A percentile compares a stretch with the other conserved stretches of the same genome.
phyloP scores from a whole-genome alignment of 2,329 filamentous ascomycete species.

The Trichoderma oligosporum region DNA sequence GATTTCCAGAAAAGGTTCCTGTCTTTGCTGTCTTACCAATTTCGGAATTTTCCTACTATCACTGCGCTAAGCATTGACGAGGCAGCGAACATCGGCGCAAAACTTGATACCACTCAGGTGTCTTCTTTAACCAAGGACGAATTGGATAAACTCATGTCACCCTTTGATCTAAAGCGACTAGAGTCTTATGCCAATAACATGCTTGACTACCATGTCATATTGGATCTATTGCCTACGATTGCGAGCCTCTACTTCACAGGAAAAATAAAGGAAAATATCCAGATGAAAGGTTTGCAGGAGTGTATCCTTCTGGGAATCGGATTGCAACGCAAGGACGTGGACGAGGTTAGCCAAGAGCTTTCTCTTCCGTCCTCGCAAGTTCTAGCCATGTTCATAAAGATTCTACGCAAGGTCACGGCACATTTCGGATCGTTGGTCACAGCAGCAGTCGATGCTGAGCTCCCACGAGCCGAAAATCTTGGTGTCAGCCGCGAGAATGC shows the following conservation, averaged over 20 bases:
- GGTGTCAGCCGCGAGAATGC: conserved; percentile 59
- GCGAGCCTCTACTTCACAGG: conserved; percentile 82
- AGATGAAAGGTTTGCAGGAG: conserved; percentile 77
- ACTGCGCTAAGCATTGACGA: conserved; percentile 85
- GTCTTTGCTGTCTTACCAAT: conserved; percentile 85
- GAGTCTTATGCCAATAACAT: conserved; percentile 96
- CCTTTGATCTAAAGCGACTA: conserved; percentile 90
- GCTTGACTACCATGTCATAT: conserved; percentile 94
- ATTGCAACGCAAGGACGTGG: conserved; percentile 83
- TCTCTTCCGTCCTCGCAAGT: conserved; percentile 71
- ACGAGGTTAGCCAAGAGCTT: conserved; percentile 74
- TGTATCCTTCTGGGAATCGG: conserved; percentile 87
- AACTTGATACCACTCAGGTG: conserved; percentile 52
- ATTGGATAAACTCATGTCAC: conserved; percentile 74
- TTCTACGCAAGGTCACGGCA: conserved; percentile 78
- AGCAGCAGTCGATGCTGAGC: conserved; percentile 63
- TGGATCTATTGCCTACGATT: conserved; percentile 84
- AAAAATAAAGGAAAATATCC: conserved; percentile 62
- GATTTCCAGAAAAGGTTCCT: conserved; percentile 97
- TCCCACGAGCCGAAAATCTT: conserved; percentile 56
- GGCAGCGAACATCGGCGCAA: conserved; percentile 70
- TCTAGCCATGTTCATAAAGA: conserved; percentile 96
- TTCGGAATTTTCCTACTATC: conserved; percentile 73
- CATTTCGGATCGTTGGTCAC: conserved; percentile 75
- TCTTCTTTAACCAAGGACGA: conserved; percentile 65